Evolutionary conservation across 345 rosid species (phyloP).

Genomic region (Luvunga scandens): DNA sequence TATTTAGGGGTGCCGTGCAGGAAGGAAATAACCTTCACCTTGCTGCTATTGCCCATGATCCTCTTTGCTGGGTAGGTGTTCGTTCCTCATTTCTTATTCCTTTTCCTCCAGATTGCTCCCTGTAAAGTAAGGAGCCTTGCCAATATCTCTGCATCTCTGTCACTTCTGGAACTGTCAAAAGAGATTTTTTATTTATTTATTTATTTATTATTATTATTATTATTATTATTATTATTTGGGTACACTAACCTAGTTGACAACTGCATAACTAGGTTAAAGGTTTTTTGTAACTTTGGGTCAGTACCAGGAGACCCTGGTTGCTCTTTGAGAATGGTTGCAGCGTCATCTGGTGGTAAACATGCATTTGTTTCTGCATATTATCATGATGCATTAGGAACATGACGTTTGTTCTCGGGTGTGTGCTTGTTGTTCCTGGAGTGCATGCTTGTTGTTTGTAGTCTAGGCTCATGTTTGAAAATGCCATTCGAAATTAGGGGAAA

Average conservation of each 20-base stretch:
- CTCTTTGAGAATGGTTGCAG: neutral
- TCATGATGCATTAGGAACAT: neutral
- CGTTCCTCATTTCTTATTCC: too few species aligned
- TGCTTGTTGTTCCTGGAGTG: too few species aligned
- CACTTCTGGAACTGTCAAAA: too few species aligned
- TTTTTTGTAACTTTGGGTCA: neutral
- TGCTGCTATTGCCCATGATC: neutral
- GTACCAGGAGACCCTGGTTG: neutral
- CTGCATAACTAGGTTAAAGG: neutral
- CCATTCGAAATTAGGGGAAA: neutral
- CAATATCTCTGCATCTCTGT: too few species aligned
- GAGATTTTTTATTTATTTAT: too few species aligned
- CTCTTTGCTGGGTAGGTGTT: neutral
- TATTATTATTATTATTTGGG: too few species aligned
- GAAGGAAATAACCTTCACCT: neutral
- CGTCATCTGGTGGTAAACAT: neutral
- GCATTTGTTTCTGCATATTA: neutral
- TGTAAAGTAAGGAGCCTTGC: too few species aligned
- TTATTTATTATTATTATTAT: too few species aligned
- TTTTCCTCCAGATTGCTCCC: too few species aligned
- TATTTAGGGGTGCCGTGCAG: neutral
- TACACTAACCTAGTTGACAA: too few species aligned
- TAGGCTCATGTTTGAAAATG: neutral
- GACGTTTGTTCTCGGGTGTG: too few species aligned
- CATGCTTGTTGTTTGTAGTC: neutral